Conservation (phyloP, 2,329 filamentous ascomycete species). For the Diaporthe caulivora region DNA sequence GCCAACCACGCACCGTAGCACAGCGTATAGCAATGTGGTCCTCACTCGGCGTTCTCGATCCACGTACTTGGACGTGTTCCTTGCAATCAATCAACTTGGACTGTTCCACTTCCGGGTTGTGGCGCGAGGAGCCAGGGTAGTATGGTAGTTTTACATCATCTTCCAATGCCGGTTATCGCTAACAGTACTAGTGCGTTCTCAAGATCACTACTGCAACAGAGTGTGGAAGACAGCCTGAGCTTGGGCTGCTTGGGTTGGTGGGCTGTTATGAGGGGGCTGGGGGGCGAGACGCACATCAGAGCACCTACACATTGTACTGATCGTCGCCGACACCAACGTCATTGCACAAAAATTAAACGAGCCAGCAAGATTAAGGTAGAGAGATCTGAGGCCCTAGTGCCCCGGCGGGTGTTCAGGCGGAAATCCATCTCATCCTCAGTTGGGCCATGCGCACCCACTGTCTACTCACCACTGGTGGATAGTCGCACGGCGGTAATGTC, state of each 20-base stretch:
- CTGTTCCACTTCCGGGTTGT: conserved; percentile 23
- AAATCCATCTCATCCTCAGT: not conserved
- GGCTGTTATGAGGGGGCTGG: conserved; percentile 7
- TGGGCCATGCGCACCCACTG: conserved; percentile 6
- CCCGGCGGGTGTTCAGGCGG: not conserved
- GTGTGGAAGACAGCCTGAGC: conserved; percentile 5
- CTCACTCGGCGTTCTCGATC: conserved; percentile 8
- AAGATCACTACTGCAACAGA: not conserved
- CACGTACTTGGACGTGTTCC: conserved; percentile 10
- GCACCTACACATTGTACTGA: not conserved
- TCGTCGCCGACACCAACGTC: conserved; percentile 9
- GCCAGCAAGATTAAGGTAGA: conserved; percentile 19
- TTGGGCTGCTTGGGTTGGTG: not conserved
- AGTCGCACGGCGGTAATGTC: conserved; percentile 14
- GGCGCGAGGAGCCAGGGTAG: conserved; percentile 16
- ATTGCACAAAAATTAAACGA: not conserved
- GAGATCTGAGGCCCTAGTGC: conserved; percentile 7
- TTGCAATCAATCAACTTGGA: conserved; percentile 27
- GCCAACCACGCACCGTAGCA: not conserved
- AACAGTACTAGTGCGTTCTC: conserved; percentile 1
- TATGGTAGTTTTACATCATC: conserved; percentile 19
- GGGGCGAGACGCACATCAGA: not conserved
- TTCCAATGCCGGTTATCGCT: conserved; percentile 29
- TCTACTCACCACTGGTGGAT: not conserved
- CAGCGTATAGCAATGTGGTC: conserved; percentile 2